Base-by-base conservation (phyloP, 2,329 filamentous ascomycete species). In the Aspergillus sp. region DNA sequence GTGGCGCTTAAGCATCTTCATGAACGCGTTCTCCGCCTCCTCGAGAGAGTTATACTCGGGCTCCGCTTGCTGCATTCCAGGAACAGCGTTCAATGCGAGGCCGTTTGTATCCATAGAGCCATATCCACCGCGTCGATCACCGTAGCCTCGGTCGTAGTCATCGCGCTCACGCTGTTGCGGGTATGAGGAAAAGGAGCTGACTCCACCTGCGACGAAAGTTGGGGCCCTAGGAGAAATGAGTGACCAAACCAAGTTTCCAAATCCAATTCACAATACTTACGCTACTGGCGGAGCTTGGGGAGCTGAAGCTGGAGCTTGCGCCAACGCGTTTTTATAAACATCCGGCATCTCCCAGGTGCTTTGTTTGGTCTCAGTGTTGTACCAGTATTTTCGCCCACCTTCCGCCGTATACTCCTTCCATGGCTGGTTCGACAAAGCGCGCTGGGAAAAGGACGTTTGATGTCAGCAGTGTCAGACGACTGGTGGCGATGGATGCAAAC, bases 271-370 rank as follows among this genome's bases (percentile, higher is more conserved):
- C 9, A 17, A 14, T 10, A 73, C 78, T 65, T 73, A 81, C 78
- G 76, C 71, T 55, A 75, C 70, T 36, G 72, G 62, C 31, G 76
- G 73, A 53, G 73, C 73, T 34, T 74, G 71, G 23, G 76, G 69
- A 16, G 73, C 67, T 50, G 69, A 69, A 49, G 63, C 78, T 50
- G 69, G 69, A 49, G 63, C 78, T 58, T 84, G 82, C 47, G 86
- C 86, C 53, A 92, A 78, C 55, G 89, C 88, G 62, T 81, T 81
- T 67, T 89, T 91, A 75, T 92, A 92, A 57, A 77, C 84, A 50
- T 91, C 88, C 51, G 94, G 94, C 82, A 96, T 92, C 66, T 92
- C 88, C 94, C 94, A 99, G 29, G 89, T 91, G 71, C 91, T 97
- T 76, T 91, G 83, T 74, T 93, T 92, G 42, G 89, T 92, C 72